Percentiles rank a stretch among this genome's conserved stretches.
Evolutionary conservation across 345 rosid genomes (phyloP).

Genomic region (Draba incana): DNA sequence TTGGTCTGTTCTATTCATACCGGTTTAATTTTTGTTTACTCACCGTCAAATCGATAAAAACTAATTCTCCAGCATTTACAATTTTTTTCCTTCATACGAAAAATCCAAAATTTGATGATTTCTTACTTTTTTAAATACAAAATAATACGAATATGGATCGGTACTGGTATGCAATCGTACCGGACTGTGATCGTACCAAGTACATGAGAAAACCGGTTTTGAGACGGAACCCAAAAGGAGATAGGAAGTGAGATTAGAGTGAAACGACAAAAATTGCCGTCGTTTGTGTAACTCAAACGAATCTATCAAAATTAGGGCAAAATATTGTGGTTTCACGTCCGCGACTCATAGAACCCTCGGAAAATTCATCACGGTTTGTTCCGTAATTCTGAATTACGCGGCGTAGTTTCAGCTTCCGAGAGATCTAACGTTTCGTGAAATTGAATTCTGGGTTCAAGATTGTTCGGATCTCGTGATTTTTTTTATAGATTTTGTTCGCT

Average conservation of each 20-base stretch:
- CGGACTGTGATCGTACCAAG: not conserved
- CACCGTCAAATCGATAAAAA: too few species aligned
- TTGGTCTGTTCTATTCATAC: conserved; percentile 13
- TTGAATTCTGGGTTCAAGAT: not conserved
- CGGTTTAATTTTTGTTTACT: conserved; percentile 17
- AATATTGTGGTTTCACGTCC: conserved; percentile 42
- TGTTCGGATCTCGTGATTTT: conserved; percentile 1
- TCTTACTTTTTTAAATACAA: too few species aligned
- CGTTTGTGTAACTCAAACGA: conserved; percentile 44
- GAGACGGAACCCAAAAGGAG: conserved; percentile 35
- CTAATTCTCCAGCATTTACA: too few species aligned
- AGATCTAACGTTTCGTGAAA: conserved; percentile 20
- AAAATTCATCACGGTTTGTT: conserved; percentile 35
- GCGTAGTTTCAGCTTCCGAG: conserved; percentile 19
- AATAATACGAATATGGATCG: not conserved
- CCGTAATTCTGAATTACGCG: conserved; percentile 23
- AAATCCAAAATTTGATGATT: not conserved
- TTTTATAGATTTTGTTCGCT: conserved; percentile 20
- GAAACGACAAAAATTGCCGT: conserved; percentile 37
- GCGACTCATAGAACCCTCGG: conserved; percentile 42
- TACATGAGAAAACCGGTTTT: conserved; percentile 11
- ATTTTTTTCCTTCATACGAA: too few species aligned
- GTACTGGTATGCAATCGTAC: not conserved
- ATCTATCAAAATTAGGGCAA: conserved; percentile 44
- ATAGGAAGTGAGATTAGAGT: not conserved